Evolutionary conservation across 2,329 filamentous ascomycete species (phyloP).

Genomic region (Thielaviopsis punctulata): DNA sequence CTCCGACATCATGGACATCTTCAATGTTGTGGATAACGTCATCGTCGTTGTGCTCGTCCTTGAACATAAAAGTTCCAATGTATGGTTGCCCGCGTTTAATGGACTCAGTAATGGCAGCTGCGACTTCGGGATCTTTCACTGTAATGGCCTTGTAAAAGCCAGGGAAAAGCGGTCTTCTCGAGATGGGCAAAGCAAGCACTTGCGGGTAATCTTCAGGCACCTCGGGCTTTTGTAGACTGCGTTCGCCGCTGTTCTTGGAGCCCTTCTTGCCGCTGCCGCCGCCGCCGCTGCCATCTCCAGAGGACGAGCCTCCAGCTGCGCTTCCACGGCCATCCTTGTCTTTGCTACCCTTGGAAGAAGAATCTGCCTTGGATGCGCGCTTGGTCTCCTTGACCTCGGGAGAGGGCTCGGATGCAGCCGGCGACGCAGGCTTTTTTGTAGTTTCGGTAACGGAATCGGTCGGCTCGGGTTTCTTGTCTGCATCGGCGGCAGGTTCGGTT

Average conservation of each 20-base stretch:
- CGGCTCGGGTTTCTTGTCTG: conserved; percentile 18
- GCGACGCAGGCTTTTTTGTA: neutral
- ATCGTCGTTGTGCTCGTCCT: conserved; percentile 84
- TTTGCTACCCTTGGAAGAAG: conserved; percentile 19
- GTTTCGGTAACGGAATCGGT: neutral
- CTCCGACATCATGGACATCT: conserved; percentile 89
- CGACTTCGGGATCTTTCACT: conserved; percentile 81
- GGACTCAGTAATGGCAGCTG: conserved; percentile 84
- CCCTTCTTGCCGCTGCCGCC: conserved; percentile 53
- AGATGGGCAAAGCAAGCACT: conserved; percentile 92
- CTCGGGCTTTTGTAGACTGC: conserved; percentile 67
- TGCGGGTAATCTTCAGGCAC: conserved; percentile 94
- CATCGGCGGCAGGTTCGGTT: conserved; percentile 34
- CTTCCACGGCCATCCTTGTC: conserved; percentile 38
- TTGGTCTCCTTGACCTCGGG: conserved; percentile 1
- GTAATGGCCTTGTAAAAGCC: conserved; percentile 99
- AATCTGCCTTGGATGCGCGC: conserved; percentile 5
- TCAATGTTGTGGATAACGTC: conserved; percentile 81
- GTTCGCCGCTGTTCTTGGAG: conserved; percentile 48
- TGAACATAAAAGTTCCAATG: conserved; percentile 90
- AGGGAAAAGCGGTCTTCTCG: conserved; percentile 81
- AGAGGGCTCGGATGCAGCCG: neutral
- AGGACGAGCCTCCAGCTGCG: conserved; percentile 35
- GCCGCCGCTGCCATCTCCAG: conserved; percentile 25
- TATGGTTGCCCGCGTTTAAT: conserved; percentile 95